These are phyloP conservation scores for Penicillium sp. DNA, from an alignment of 2,329 filamentous ascomycete species.

Conservation along the genomic window DNA sequence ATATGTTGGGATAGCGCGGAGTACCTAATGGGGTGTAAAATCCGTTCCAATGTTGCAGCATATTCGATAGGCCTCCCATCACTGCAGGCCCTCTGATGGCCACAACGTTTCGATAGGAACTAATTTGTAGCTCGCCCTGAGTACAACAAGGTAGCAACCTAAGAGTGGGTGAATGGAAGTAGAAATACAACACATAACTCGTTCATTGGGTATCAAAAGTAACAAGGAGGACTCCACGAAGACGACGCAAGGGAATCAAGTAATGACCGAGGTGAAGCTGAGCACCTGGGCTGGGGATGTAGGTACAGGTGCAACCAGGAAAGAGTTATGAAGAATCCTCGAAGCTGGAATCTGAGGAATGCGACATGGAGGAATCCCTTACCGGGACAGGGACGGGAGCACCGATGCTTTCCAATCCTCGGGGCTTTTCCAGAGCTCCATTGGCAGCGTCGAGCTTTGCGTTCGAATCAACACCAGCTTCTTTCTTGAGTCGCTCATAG, in stretches of 20 bases:
- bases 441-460: conserved; percentile 25
- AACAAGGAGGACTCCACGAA: conserved; percentile 10
- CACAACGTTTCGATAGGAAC: background rate
- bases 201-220: conserved; percentile 20
- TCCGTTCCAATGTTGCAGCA: background rate
- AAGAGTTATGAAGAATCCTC: conserved; percentile 25
- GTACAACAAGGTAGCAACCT: conserved; percentile 51
- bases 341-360: conserved; percentile 24
- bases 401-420: conserved; percentile 41
- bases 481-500: conserved; percentile 58
- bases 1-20: background rate
- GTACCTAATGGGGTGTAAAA: background rate
- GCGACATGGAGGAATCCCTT: conserved; percentile 10
- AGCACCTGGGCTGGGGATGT: background rate
- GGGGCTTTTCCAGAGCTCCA: conserved; percentile 29
- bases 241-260: background rate
- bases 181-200: conserved; percentile 9
- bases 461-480: conserved; percentile 35
- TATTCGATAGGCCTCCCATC: background rate
- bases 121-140: conserved; percentile 28
- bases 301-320: background rate
- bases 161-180: conserved; percentile 29
- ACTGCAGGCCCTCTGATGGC: background rate
- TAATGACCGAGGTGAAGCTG: background rate
- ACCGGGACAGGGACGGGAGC: conserved; percentile 28